phyloP scores from a whole-genome alignment of 2,329 filamentous ascomycete species.

The Ustulina deusta region DNA sequence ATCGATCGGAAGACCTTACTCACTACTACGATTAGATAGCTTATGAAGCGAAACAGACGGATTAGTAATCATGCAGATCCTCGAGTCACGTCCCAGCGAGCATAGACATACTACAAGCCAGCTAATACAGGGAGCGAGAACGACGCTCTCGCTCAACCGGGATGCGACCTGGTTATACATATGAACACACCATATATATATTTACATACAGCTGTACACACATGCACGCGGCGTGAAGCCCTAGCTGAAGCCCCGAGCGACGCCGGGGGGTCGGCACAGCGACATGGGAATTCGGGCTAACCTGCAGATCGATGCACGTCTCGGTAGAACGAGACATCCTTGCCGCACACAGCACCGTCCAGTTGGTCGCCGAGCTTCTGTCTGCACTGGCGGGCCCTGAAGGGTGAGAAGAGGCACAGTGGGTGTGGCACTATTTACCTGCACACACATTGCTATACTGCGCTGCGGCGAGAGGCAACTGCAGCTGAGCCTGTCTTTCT shows the following conservation, averaged over 20 bases:
- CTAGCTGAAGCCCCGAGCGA: constrained; percentile 24
- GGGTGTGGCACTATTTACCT: neutral
- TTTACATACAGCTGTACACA: neutral
- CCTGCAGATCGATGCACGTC: constrained; percentile 42
- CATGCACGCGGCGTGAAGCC: constrained; percentile 22
- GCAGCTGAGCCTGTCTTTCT: constrained; percentile 1
- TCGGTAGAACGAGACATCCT: constrained; percentile 41
- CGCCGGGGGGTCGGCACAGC: constrained; percentile 21
- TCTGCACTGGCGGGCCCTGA: constrained; percentile 12
- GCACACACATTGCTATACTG: neutral
- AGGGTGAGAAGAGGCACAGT: neutral
- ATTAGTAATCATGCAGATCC: neutral
- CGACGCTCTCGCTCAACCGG: neutral
- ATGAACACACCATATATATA: neutral
- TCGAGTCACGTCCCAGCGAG: neutral
- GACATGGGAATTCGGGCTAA: constrained; percentile 33
- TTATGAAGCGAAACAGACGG: neutral
- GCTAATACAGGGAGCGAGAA: neutral
- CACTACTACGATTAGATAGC: neutral
- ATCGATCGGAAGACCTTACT: neutral
- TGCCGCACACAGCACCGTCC: constrained; percentile 24
- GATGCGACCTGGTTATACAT: constrained; percentile 2
- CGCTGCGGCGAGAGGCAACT: neutral
- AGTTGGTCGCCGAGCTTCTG: constrained; percentile 13
- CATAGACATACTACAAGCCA: neutral